Conservation (phyloP, 202 grass and related monocot species). For the Schoenoplectus triqueter region DNA sequence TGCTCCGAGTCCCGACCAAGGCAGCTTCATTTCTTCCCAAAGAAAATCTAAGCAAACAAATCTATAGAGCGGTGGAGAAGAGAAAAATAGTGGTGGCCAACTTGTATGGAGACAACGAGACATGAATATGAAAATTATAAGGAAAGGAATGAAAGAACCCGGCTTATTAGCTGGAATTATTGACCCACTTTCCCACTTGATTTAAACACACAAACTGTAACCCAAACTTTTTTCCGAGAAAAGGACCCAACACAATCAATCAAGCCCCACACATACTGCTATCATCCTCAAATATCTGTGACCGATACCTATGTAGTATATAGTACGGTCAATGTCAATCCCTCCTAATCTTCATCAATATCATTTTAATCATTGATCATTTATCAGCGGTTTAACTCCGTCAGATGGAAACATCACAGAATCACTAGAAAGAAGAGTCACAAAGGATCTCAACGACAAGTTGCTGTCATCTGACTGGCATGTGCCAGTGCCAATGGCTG, state of each 20-base stretch:
- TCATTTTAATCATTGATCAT: too few species aligned
- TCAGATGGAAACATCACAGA: not conserved
- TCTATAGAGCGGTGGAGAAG: too few species aligned
- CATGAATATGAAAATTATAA: too few species aligned
- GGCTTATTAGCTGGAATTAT: too few species aligned
- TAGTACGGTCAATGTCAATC: not conserved
- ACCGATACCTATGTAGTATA: not conserved
- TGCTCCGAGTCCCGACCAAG: too few species aligned
- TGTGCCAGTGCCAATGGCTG: not conserved
- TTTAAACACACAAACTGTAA: constrained; percentile 27
- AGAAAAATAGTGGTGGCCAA: too few species aligned
- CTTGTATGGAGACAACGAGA: too few species aligned
- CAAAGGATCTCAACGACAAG: not conserved
- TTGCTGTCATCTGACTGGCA: constrained; percentile 16
- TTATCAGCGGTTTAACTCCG: not conserved
- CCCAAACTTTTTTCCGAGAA: constrained; percentile 23
- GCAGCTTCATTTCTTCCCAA: too few species aligned
- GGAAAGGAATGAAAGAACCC: not conserved
- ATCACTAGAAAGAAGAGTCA: too few species aligned
- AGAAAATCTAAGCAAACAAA: too few species aligned
- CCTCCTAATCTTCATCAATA: too few species aligned
- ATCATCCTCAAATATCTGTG: not conserved
- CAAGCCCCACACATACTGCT: not conserved
- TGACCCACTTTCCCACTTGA: constrained; percentile 25
- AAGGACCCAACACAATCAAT: constrained; percentile 39